Evolutionary conservation across 768 basidiomycete genomes (phyloP).

Genomic region (Boletus sensibilis): DNA sequence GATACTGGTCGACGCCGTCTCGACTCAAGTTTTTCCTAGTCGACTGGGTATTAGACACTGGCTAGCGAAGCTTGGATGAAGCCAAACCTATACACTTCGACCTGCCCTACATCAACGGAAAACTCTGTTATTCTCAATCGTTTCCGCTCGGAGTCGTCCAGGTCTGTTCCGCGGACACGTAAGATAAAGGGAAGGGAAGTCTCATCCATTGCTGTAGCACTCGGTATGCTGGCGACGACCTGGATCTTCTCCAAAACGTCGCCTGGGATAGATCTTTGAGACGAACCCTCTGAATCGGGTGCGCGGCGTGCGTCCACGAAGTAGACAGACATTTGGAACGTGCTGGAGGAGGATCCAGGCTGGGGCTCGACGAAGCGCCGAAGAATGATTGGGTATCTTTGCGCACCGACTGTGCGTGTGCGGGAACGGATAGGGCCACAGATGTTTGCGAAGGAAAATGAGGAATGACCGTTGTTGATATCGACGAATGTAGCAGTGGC

Average conservation of each 20-base stretch:
- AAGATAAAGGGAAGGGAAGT: conserved; percentile 52
- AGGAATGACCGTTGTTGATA: conserved; percentile 40
- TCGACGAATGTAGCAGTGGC: conserved; percentile 62
- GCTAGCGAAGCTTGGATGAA: neutral
- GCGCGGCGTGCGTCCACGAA: conserved; percentile 41
- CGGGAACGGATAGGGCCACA: conserved; percentile 57
- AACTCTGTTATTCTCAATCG: conserved; percentile 58
- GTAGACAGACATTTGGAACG: conserved; percentile 40
- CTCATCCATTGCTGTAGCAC: conserved; percentile 48
- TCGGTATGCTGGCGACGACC: conserved; percentile 62
- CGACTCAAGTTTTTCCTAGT: conserved; percentile 43
- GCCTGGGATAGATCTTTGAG: conserved; percentile 41
- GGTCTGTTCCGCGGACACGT: conserved; percentile 55
- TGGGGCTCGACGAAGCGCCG: conserved; percentile 54
- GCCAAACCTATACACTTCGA: conserved; percentile 64
- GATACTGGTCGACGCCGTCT: conserved; percentile 46
- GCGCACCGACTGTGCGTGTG: conserved; percentile 40
- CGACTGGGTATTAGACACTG: conserved; percentile 6
- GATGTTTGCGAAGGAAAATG: conserved; percentile 51
- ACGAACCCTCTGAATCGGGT: conserved; percentile 11
- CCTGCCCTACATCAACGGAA: conserved; percentile 56
- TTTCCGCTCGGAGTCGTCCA: conserved; percentile 49
- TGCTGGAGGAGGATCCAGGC: conserved; percentile 27
- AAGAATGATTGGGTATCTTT: conserved; percentile 43
- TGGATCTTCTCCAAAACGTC: conserved; percentile 62